Evolutionary conservation across 371 early-diverging fungal genomes (phyloP), one percentile per base, ranked within the genome.

Genomic region (Furculomyces boomerangus): DNA sequence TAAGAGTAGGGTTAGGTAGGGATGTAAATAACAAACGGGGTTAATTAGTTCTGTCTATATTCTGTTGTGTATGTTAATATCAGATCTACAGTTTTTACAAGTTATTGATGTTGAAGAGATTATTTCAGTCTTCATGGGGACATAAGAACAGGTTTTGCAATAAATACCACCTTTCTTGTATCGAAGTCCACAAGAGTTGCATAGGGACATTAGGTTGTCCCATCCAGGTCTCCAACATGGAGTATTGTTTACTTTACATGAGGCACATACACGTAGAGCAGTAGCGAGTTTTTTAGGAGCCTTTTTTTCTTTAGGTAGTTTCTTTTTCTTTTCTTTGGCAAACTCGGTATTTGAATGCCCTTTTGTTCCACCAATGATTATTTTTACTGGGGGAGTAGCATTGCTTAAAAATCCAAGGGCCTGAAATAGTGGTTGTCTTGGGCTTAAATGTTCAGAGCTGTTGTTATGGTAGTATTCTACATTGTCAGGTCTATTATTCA

Each of bases 211-310:
- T 54, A 60, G 56, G 46, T 65, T 60, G 43, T 65, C 66, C 64
- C 73, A 74, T 22, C 74, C 74, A n/a, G 75, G 75, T 55, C 75
- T 63, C 75, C 75, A 75, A 63, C 75, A 75, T n/a, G 75, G 75
- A 25, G 75, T 75, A 50, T 65, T 65, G 44, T 57, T 67, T 30
- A 64, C 67, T 0, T 65, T 66, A 53, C 75, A 75, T 13, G 75
- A 74, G 40, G 69, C 75, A 50, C 75, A 74, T 48, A 56, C 47
- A 30, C 70, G 63, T 45, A 61, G 49, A 14, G 41, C 26, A 20
- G 25, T 28, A 28, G 10, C 5, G 3, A n/a, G 25, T n/a, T 28
- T 50, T n/a, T 50, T 50, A 3, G 50, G 7, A 16, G 29, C 8
- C 45, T 45, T 45, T 45, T 10, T 22, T 22, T 45, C 27, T 22